These are phyloP conservation scores for Chara braunii DNA, from an alignment of 139 green algal genomes.

Conservation along the genomic window DNA sequence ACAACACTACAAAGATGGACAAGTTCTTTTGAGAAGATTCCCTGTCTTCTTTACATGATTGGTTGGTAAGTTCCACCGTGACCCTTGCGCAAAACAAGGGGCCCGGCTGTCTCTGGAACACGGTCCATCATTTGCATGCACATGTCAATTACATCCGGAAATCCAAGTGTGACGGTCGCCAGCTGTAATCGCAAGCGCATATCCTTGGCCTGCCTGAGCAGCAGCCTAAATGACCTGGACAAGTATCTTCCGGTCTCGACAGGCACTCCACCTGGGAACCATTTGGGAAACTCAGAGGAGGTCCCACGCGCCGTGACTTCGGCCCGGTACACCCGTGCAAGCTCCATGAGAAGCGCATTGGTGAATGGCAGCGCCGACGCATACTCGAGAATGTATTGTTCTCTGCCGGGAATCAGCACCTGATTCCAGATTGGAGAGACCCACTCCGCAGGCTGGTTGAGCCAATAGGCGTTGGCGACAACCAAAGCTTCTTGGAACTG, in stretches of 20 bases:
- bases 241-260: not conserved
- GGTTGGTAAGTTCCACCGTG: constrained; percentile 26
- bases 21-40: not conserved
- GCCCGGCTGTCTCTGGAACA: constrained; percentile 8
- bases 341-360: constrained; percentile 9
- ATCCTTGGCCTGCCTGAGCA: constrained; percentile 1
- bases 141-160: constrained; percentile 19
- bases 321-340: constrained; percentile 6
- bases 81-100: constrained; percentile 15
- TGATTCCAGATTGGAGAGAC: constrained; percentile 13
- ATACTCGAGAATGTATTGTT: constrained; percentile 19
- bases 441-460: constrained; percentile 8
- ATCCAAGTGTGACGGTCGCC: constrained; percentile 9
- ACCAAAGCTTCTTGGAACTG: constrained; percentile 15
- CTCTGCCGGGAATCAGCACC: not conserved
- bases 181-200: constrained; percentile 22
- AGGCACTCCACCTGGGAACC: not conserved
- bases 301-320: constrained; percentile 4
- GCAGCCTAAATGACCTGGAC: not conserved
- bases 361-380: constrained; percentile 7
- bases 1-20: constrained; percentile 64
- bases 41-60: constrained; percentile 11
- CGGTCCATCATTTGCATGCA: constrained; percentile 16
- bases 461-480: constrained; percentile 20
- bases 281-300: not conserved